Base-by-base conservation (phyloP, 2,329 filamentous ascomycete species). In the Didymella arachidicola region DNA sequence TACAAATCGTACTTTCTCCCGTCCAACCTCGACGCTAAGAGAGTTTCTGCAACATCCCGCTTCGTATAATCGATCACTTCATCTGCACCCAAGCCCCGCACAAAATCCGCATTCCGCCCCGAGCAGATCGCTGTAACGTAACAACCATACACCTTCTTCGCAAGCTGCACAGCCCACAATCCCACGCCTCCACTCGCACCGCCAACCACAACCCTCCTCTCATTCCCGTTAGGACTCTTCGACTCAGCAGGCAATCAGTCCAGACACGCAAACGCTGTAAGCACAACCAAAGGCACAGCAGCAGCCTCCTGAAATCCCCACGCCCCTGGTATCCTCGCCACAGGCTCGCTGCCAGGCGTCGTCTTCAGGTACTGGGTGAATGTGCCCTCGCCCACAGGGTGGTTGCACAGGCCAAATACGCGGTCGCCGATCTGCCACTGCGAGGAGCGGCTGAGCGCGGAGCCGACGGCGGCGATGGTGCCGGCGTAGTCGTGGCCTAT, bases 111-210 rank as follows among this genome's bases (percentile, higher is more conserved):
- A 46, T 85, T 85, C 42, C 64, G 73, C 2, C 72, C 78, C 1
- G 81, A 83, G 67, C 83, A 85, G 11, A 84, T 77, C 0, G 72
- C 83, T 1, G 79, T 79, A 1, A 86, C 77, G 47, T 73, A 68
- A 2, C 81, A 82, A 0, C 65, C 73, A 27, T 68, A 68, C 4
- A 72, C 42, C 69, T 50, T 72, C 60, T 39, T 79, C 75, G 60
- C 82, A 75, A 63, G 70, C 36, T 78, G 72, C 0, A 81, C 78
- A 26, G 63, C 63, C 63, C 76, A 74, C 43, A 67, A 68, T 8
- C 73, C 73, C 27, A 71, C 68, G n/a, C 73, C 73, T 6, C 71
- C 68, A 54, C 71, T 73, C 7, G 71, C 72, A 2, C 73, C 73
- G 3, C 68, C 45, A 7, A 75, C 68, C 32, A 71, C 61, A 3